Evolutionary conservation across 192 early-diverging fungal genomes (phyloP).

Genomic region (Entomortierella beljakovae): DNA sequence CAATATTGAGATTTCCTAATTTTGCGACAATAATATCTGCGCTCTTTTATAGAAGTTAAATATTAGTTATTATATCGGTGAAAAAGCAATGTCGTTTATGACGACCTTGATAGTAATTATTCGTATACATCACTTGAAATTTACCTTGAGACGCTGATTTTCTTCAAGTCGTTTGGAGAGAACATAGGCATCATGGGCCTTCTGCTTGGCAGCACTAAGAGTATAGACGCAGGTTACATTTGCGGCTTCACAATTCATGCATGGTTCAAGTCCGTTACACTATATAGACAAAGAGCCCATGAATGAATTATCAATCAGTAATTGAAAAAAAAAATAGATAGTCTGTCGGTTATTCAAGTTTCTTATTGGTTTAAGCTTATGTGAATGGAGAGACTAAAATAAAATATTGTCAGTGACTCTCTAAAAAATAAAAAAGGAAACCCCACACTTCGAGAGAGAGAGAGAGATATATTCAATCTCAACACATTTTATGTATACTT

Average conservation of each 20-base stretch:
- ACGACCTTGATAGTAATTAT: background rate
- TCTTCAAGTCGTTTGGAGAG: constrained; percentile 25
- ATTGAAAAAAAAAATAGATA: background rate
- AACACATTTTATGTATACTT: too few species aligned
- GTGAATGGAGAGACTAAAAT: background rate
- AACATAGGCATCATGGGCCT: constrained; percentile 32
- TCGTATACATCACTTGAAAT: background rate
- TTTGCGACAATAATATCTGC: constrained; percentile 41
- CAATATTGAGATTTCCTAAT: constrained; percentile 38
- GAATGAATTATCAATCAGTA: background rate
- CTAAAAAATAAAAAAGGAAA: background rate
- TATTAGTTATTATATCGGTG: background rate
- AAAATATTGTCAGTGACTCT: background rate
- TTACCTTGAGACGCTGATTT: constrained; percentile 33
- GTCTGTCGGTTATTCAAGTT: background rate
- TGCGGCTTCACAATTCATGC: constrained; percentile 22
- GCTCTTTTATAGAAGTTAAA: constrained; percentile 1
- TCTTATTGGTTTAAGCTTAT: background rate
- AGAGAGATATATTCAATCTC: too few species aligned
- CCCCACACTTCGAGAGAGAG: background rate
- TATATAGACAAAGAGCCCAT: background rate
- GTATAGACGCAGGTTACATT: constrained; percentile 29
- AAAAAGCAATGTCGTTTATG: background rate
- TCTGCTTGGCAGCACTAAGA: constrained; percentile 28
- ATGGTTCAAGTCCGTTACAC: constrained; percentile 52